phyloP scores from a whole-genome alignment of 2,329 filamentous ascomycete genomes.

The Exophiala dermatitidis region DNA sequence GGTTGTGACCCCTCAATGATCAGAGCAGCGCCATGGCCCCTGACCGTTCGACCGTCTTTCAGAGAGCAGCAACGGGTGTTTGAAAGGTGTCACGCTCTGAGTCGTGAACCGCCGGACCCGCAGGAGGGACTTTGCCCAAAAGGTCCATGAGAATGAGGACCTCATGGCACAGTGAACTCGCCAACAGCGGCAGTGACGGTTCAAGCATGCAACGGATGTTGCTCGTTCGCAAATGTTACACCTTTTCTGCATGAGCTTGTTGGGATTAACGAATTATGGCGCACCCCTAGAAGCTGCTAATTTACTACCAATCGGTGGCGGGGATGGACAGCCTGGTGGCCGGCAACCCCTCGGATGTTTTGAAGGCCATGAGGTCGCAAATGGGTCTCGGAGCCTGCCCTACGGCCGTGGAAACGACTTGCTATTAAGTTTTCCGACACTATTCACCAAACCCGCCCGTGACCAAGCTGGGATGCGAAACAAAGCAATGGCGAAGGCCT shows the following conservation, averaged over 20 bases:
- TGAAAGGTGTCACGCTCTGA: constrained; percentile 14
- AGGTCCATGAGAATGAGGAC: constrained; percentile 2
- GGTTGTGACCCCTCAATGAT: not conserved
- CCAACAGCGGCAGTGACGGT: constrained; percentile 4
- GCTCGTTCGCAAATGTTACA: constrained; percentile 2
- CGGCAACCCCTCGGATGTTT: constrained; percentile 1
- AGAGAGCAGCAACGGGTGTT: constrained; percentile 1
- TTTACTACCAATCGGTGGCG: not conserved
- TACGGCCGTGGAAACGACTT: not conserved
- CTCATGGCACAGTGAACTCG: constrained; percentile 1
- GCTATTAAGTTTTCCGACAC: not conserved
- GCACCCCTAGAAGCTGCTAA: not conserved
- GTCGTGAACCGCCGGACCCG: constrained; percentile 11
- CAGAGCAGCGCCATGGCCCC: not conserved
- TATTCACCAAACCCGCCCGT: not conserved
- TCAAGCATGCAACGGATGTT: constrained; percentile 1
- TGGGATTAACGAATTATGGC: not conserved
- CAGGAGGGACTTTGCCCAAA: not conserved
- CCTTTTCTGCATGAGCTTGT: constrained; percentile 2
- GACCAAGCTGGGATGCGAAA: not conserved
- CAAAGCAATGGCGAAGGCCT: not conserved
- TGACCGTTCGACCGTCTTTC: not conserved
- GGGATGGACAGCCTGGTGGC: not conserved
- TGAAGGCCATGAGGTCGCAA: constrained; percentile 5
- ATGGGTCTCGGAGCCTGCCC: not conserved